Percentiles rank a stretch among this genome's conserved stretches.
Evolutionary conservation across 495 filamentous ascomycete species (phyloP).

Genomic region (Trichoderma erinaceum): DNA sequence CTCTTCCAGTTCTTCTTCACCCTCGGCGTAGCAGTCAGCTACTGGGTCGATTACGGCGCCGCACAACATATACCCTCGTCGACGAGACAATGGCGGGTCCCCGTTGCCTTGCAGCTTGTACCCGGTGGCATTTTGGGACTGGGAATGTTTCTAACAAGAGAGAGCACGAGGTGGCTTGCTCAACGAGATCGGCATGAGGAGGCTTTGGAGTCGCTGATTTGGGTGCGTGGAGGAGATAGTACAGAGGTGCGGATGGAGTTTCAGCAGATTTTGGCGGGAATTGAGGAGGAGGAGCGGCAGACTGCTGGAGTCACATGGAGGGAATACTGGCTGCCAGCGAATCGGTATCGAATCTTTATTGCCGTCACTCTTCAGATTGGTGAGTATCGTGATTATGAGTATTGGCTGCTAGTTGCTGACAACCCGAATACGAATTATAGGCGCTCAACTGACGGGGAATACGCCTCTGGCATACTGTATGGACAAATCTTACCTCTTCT

Average conservation of each 20-base stretch:
- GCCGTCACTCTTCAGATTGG: conserved; percentile 36
- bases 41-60: conserved; percentile 47
- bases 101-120: conserved; percentile 41
- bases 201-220: conserved; percentile 36
- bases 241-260: conserved; percentile 40
- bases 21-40: conserved; percentile 41
- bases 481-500: not conserved
- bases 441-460: conserved; percentile 44
- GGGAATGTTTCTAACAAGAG: conserved; percentile 42
- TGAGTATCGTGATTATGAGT: conserved; percentile 7
- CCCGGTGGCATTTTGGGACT: conserved; percentile 36
- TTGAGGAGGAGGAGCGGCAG: conserved; percentile 36
- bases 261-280: conserved; percentile 38
- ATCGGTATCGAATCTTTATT: conserved; percentile 39
- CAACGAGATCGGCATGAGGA: conserved; percentile 43
- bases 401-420: not conserved
- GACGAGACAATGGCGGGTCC: conserved; percentile 44
- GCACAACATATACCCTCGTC: conserved; percentile 26
- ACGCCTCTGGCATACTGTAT: conserved; percentile 43
- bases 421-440: conserved; percentile 17
- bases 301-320: conserved; percentile 42
- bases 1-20: conserved; percentile 46
- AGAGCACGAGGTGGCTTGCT: conserved; percentile 43
- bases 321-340: conserved; percentile 38
- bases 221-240: conserved; percentile 41